phyloP scores from a whole-genome alignment of 768 basidiomycete genomes.

The Mycena pura region DNA sequence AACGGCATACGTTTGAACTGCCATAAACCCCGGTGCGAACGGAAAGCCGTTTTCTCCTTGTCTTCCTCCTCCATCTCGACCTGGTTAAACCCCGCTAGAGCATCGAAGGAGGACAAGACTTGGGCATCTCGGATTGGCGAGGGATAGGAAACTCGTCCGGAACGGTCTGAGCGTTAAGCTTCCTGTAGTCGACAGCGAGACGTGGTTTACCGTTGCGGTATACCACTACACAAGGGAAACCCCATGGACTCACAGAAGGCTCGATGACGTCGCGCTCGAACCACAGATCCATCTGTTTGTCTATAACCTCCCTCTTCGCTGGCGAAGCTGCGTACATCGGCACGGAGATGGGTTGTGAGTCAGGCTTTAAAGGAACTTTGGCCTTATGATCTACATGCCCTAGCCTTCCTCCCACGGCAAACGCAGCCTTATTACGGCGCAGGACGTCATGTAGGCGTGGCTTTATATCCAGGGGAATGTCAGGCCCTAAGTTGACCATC shows the following conservation, averaged over 20 bases:
- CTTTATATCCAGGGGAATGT: too few relatives aligned
- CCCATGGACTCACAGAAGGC: constrained; percentile 39
- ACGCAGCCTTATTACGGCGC: too few relatives aligned
- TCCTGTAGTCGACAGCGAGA: not conserved
- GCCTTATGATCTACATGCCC: too few relatives aligned
- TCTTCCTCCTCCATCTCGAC: constrained; percentile 14
- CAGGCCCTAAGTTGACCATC: too few relatives aligned
- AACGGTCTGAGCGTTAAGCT: constrained; percentile 25
- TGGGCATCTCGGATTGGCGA: constrained; percentile 31
- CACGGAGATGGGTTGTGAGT: too few relatives aligned
- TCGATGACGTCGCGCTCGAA: constrained; percentile 36
- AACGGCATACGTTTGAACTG: constrained; percentile 42
- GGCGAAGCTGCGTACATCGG: too few relatives aligned
- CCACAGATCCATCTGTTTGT: constrained; percentile 35
- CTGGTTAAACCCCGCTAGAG: constrained; percentile 40
- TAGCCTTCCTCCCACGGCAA: too few relatives aligned
- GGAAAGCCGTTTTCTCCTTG: constrained; percentile 36
- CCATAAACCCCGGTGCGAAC: constrained; percentile 35
- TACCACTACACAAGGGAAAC: constrained; percentile 5
- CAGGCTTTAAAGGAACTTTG: too few relatives aligned
- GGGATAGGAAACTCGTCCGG: constrained; percentile 35
- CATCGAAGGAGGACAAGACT: constrained; percentile 37
- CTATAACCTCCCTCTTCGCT: constrained; percentile 30
- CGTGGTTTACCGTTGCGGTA: not conserved
- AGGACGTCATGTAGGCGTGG: too few relatives aligned